Evolutionary conservation across 2,329 filamentous ascomycete genomes (phyloP), one percentile per base, ranked within the genome.

Genomic region (Curvularia verruculosa): DNA sequence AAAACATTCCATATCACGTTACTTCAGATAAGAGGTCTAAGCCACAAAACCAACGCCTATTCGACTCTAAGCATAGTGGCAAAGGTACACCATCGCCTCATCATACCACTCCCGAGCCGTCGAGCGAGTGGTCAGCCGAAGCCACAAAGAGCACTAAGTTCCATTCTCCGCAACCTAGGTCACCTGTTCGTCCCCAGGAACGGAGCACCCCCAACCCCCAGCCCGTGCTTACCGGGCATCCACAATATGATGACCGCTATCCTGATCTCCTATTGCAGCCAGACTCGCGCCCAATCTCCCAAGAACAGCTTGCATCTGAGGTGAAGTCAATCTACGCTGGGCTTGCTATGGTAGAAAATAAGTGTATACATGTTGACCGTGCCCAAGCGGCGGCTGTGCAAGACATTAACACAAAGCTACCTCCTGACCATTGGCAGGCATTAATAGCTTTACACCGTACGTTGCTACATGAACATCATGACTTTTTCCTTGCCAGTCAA

Each of bases 301-400:
- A 91, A 59, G 88, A 92, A 0, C 89, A 96, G 64, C 81, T 96
- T 0, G 85, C 91, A 0, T 86, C 87, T 0, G 92, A 96, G 67
- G 89, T 96, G 0, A 92, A 92, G 56, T 87, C 87, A 0, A 95
- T 95, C 3, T 96, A 96, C 67, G 87, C 88, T 0, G 92, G 90
- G 0, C 77, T 97, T 0, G 88, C 92, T 0, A 91, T 95, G 86
- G 90, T 96, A 0, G 94, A 98, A 71, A 86, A 85, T 23, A 92
- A 95, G 65, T 94, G 92, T 66, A 93, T 96, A 0, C 89, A 96
- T 52, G 88, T 96, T 1, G 90, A 94, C 64, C 87, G 85, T 43
- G 81, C 84, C 45, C 84, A 87, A 64, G 79, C 80, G 6, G 77
- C 80, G 24, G 78, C 80, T 8, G 82, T 85, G 0, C 84, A 87